Conservation (phyloP, 768 basidiomycete species). For the Cystofilobasidium bisporidii region DNA sequence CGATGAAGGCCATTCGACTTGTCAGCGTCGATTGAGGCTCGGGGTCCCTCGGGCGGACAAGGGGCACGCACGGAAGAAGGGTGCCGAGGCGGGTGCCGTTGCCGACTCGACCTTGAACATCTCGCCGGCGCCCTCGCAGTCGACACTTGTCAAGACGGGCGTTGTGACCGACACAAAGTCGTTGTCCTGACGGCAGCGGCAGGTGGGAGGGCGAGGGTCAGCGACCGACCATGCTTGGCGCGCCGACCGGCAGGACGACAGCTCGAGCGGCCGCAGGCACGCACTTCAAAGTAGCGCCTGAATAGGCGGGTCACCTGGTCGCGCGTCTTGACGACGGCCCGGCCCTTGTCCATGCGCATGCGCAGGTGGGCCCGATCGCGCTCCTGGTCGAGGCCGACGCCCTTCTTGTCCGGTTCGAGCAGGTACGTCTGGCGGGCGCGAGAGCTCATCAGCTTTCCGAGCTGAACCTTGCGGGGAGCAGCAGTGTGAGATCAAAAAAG, state of each 20-base stretch:
- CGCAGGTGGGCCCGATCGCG: slow-evolving; percentile 83
- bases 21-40: background rate
- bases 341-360: slow-evolving; percentile 60
- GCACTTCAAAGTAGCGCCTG: slow-evolving; percentile 22
- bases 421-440: slow-evolving; percentile 3
- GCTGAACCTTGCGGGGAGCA: too few species aligned
- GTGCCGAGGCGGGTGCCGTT: slow-evolving; percentile 33
- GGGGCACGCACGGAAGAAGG: slow-evolving; percentile 54
- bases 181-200: slow-evolving; percentile 47
- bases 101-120: slow-evolving; percentile 55
- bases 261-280: too few species aligned
- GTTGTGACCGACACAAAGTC: slow-evolving; percentile 72
- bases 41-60: background rate
- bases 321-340: slow-evolving; percentile 66
- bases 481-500: too few species aligned
- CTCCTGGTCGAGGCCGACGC: slow-evolving; percentile 51
- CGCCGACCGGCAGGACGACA: too few species aligned
- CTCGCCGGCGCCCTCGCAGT: slow-evolving; percentile 95
- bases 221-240: too few species aligned
- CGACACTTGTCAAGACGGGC: slow-evolving; percentile 78
- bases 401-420: slow-evolving; percentile 7
- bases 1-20: too few species aligned
- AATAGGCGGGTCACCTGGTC: slow-evolving; percentile 39
- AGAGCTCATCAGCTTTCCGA: too few species aligned
- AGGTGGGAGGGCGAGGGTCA: slow-evolving; percentile 13